Base-by-base conservation (phyloP, 805 yeast species). In the Naumovozyma baii region DNA sequence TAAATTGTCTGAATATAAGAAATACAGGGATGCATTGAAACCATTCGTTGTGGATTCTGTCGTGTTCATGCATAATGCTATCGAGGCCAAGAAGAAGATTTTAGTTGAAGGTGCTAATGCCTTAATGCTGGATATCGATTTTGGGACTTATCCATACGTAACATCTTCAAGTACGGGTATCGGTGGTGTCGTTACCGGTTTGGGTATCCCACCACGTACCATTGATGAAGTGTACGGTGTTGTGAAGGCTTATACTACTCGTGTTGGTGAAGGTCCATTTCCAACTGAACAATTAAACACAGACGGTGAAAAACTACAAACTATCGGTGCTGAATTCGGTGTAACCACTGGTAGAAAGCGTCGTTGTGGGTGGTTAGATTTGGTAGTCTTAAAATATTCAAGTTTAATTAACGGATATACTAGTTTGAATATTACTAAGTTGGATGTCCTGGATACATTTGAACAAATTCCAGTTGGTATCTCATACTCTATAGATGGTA, bases 221-320 rank as follows among this genome's bases (percentile, higher is more conserved):
- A 81, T 92, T 54, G 74, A 71, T 39, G 80, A 86, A 62, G 71
- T 87, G 34, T 86, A 81, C 61, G 98, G 98, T 65, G 98, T 92
- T 18, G 97, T 90, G 35, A 92, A 92, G 71, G 97, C 97, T 32
- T 92, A 92, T 68, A 92, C 98, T 34, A 92, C 98, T 29, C 80
- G 98, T 67, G 98, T 92, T 40, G 98, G 98, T 55, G 97, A 88
- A 61, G 98, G 98, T 49, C 98, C 98, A 25, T 92, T 92, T 83
- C 96, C 98, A 46, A 81, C 97, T 41, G 98, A 92, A 67, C 97
- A 88, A 63, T 74, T 88, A 60, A 87, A 90, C 63, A 78, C 68
- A 29, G 76, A 69, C 36, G 98, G 98, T 57, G 94, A 83, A 55
- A 76, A 77, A 49, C 72, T 92, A 59, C 98, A 92, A 64, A 66